phyloP scores from a whole-genome alignment of 352 stramenopile genomes.

The Phytophthora boehmeriae region DNA sequence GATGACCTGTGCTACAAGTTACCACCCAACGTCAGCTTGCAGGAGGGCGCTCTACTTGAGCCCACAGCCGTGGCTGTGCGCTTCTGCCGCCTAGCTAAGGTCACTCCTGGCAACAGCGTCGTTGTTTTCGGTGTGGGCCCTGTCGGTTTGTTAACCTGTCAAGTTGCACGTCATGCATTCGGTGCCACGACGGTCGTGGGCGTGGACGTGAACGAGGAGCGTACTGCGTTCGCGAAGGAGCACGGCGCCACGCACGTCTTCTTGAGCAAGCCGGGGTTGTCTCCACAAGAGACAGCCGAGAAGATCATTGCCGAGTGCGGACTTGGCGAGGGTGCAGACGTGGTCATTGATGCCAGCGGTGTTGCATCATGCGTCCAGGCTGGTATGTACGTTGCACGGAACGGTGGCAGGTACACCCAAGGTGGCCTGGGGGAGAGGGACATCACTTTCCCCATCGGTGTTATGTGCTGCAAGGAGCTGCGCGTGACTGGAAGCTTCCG shows the following conservation, averaged over 20 bases:
- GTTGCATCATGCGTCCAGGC: conserved; percentile 32
- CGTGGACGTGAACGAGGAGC: conserved; percentile 32
- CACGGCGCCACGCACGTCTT: conserved; percentile 35
- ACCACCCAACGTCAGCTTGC: conserved; percentile 23
- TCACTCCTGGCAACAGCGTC: conserved; percentile 29
- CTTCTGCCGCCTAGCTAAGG: conserved; percentile 35
- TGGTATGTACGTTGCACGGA: conserved; percentile 28
- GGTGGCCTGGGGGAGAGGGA: conserved; percentile 37
- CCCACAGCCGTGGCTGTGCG: conserved; percentile 33
- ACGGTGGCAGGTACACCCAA: conserved; percentile 26
- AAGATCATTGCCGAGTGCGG: conserved; percentile 22
- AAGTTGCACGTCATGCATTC: conserved; percentile 32
- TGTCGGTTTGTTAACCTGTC: conserved; percentile 34
- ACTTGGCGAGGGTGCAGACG: conserved; percentile 30
- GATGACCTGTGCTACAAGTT: conserved; percentile 39
- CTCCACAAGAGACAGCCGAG: conserved; percentile 20
- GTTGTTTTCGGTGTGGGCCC: conserved; percentile 36
- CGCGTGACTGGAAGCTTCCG: conserved; percentile 37
- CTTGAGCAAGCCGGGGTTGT: conserved; percentile 4
- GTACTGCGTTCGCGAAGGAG: conserved; percentile 25
- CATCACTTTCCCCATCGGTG: conserved; percentile 31
- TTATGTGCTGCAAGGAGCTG: conserved; percentile 35
- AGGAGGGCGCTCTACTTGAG: conserved; percentile 32
- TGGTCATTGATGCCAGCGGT: conserved; percentile 35
- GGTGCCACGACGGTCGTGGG: conserved; percentile 31